Conservation (phyloP, 139 green algal species). For the Tetradesmus lagerheimii region DNA sequence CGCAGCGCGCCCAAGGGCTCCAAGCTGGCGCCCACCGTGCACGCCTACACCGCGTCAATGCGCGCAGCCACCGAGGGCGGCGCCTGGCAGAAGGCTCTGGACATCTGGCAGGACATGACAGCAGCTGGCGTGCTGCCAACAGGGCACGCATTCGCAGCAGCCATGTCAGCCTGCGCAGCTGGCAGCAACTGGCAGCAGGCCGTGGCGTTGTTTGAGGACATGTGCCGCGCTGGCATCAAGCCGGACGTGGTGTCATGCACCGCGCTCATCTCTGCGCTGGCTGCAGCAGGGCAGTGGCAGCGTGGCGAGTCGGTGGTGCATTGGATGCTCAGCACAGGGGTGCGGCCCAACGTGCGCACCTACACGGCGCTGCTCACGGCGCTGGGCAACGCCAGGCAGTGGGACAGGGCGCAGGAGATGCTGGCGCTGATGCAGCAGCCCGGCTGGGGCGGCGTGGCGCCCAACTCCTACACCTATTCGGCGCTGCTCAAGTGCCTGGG, state of each 20-base stretch:
- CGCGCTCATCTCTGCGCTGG: slow-evolving; percentile 87
- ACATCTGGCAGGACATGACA: slow-evolving; percentile 89
- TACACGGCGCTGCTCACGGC: slow-evolving; percentile 88
- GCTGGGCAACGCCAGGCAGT: slow-evolving; percentile 80
- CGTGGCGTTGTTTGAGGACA: slow-evolving; percentile 87
- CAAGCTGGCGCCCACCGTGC: slow-evolving; percentile 79
- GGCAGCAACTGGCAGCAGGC: slow-evolving; percentile 81
- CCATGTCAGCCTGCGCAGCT: slow-evolving; percentile 85
- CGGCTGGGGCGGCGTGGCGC: slow-evolving; percentile 74
- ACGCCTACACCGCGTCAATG: slow-evolving; percentile 92
- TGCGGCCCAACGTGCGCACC: slow-evolving; percentile 86
- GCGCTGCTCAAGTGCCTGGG: slow-evolving; percentile 77
- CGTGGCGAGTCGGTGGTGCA: slow-evolving; percentile 71
- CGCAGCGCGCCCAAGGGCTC: slow-evolving; percentile 52
- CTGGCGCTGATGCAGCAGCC: slow-evolving; percentile 75
- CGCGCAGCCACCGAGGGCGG: slow-evolving; percentile 84
- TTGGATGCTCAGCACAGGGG: slow-evolving; percentile 69
- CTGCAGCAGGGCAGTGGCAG: slow-evolving; percentile 81
- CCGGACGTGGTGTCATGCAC: slow-evolving; percentile 94
- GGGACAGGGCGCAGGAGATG: slow-evolving; percentile 73
- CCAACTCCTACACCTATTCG: slow-evolving; percentile 91
- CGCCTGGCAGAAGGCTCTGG: slow-evolving; percentile 71
- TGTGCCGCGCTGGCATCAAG: slow-evolving; percentile 77
- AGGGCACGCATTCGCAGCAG: slow-evolving; percentile 86
- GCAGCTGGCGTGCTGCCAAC: slow-evolving; percentile 41